phyloP scores from a whole-genome alignment of 2,329 filamentous ascomycete genomes.

The Penicillium crustosum region DNA sequence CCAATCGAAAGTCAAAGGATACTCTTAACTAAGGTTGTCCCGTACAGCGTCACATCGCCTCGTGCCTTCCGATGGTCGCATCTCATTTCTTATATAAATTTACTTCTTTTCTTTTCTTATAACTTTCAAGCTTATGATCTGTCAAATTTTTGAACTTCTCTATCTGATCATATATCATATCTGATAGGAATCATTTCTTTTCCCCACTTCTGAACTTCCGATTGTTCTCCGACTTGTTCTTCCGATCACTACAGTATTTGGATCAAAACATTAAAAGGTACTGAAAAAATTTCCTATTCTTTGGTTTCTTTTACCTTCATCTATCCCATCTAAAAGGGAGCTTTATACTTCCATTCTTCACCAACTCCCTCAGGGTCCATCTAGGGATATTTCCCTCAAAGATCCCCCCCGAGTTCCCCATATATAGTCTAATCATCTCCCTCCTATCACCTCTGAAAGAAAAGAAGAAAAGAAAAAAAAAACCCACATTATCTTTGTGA shows the following conservation, averaged over 20 bases:
- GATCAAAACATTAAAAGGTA: slow-evolving; percentile 1
- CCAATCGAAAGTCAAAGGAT: slow-evolving; percentile 10
- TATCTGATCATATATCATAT: not conserved
- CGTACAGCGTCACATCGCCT: slow-evolving; percentile 38
- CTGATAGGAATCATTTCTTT: not conserved
- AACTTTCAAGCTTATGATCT: not conserved
- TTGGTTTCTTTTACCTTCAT: not conserved
- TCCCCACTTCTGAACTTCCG: not conserved
- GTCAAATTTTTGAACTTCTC: not conserved
- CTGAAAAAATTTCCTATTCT: not conserved
- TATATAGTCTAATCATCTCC: slow-evolving; percentile 1
- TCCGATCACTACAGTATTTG: not conserved
- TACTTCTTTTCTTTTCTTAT: slow-evolving; percentile 9
- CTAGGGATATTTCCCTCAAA: slow-evolving; percentile 9
- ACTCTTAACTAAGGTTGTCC: slow-evolving; percentile 11
- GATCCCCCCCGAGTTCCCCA: not conserved
- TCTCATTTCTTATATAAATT: slow-evolving; percentile 17
- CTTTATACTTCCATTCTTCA: slow-evolving; percentile 8
- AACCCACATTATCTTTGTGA: slow-evolving; percentile 1
- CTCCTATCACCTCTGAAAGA: not conserved
- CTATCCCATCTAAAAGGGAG: not conserved
- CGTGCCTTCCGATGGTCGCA: slow-evolving; percentile 37
- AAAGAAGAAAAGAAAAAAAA: no score
- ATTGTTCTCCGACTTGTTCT: not conserved
- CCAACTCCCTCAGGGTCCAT: slow-evolving; percentile 3